A percentile compares a stretch with the other conserved stretches of the same genome.
Evolutionary conservation across 164 flowering plant species (phyloP).

Genomic region (Chimonanthus praecox): DNA sequence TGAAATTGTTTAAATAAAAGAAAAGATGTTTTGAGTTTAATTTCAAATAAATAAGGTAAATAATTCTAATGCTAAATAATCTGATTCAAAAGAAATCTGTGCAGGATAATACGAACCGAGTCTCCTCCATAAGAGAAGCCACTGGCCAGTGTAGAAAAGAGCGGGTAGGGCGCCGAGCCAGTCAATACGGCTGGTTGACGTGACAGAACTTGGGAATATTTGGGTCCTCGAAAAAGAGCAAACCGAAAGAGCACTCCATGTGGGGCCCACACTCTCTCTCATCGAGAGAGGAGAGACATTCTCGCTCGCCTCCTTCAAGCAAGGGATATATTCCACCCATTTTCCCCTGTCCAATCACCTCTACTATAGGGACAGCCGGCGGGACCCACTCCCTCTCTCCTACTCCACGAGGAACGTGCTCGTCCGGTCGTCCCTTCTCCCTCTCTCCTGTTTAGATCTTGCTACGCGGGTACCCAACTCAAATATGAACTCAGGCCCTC

Average conservation of each 20-base stretch:
- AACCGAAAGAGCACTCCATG: conserved; percentile 54
- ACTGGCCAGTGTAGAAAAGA: not conserved
- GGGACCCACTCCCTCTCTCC: not conserved
- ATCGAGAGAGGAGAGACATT: not conserved
- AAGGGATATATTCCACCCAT: conserved; percentile 18
- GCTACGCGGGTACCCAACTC: too few species aligned
- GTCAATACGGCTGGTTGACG: conserved; percentile 32
- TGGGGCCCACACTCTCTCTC: conserved; percentile 18
- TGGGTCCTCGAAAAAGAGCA: conserved; percentile 57
- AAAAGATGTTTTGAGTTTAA: not conserved
- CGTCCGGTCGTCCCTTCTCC: not conserved
- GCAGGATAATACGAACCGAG: not conserved
- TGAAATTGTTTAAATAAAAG: not conserved
- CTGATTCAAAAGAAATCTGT: not conserved
- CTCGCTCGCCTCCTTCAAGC: conserved; percentile 17
- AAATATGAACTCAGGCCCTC: too few species aligned
- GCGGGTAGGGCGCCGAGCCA: conserved; percentile 16
- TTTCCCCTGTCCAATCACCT: conserved; percentile 13
- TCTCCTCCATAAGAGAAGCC: not conserved
- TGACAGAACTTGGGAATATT: conserved; percentile 37
- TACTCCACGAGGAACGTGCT: not conserved
- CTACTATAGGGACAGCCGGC: not conserved
- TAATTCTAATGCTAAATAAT: not conserved
- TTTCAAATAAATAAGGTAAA: too few species aligned
- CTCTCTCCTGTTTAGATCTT: too few species aligned